phyloP scores from a whole-genome alignment of 805 yeast species.

The Isabelozyma rhagii region DNA sequence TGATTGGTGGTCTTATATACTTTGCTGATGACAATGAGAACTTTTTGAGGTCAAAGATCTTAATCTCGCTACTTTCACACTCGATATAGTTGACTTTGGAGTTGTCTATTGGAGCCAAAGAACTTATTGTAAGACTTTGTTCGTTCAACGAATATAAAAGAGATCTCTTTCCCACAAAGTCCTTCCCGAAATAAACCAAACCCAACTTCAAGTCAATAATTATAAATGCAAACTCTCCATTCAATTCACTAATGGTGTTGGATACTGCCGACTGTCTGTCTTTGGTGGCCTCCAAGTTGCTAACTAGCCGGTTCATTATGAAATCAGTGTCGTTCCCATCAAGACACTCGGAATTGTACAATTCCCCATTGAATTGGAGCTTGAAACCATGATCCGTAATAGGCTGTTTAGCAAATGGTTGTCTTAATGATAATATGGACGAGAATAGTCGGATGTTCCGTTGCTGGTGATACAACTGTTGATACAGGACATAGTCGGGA shows the following conservation, averaged over 20 bases:
- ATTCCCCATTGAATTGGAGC: slow-evolving; percentile 88
- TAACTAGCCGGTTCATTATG: slow-evolving; percentile 37
- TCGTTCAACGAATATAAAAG: slow-evolving; percentile 43
- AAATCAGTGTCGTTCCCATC: slow-evolving; percentile 61
- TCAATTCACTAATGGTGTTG: slow-evolving; percentile 40
- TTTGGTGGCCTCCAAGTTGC: slow-evolving; percentile 7
- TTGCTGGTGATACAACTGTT: slow-evolving; percentile 5
- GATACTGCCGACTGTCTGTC: slow-evolving; percentile 31
- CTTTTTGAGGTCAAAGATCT: slow-evolving; percentile 33
- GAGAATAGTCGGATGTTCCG: slow-evolving; percentile 44
- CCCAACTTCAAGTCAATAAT: slow-evolving; percentile 42
- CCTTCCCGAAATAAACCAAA: slow-evolving; percentile 75
- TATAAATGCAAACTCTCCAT: slow-evolving; percentile 83
- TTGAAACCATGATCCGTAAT: slow-evolving; percentile 23
- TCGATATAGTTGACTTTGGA: slow-evolving; percentile 38
- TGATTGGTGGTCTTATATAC: background rate
- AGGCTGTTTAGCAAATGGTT: slow-evolving; percentile 81
- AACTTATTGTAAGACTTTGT: slow-evolving; percentile 40
- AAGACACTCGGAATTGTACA: slow-evolving; percentile 61
- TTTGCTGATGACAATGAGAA: background rate
- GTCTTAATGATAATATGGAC: slow-evolving; percentile 76
- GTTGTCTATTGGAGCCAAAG: slow-evolving; percentile 17
- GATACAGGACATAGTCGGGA: slow-evolving; percentile 46
- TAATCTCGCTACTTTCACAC: slow-evolving; percentile 53
- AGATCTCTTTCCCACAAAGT: slow-evolving; percentile 77